Evolutionary conservation across 2,329 filamentous ascomycete species (phyloP), one percentile per base, ranked within the genome.

Genomic region (Sarocladium strictum): DNA sequence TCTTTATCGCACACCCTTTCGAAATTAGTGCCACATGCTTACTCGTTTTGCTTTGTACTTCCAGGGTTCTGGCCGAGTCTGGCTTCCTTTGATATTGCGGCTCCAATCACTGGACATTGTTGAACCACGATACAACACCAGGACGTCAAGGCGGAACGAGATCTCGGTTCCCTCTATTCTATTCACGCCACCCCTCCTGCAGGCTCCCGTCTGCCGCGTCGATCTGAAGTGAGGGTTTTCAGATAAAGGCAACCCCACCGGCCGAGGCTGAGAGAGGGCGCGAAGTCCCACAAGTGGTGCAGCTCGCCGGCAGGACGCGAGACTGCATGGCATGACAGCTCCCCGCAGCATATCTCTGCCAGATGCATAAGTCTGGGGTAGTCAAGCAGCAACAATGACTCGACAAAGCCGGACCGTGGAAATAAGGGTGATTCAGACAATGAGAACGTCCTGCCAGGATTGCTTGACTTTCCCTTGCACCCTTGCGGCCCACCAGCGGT

Each of bases 61-160:
- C 62, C 66, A 83, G 80, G 71, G 80, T 83, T 56, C 68, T 83
- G 62, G 80, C 80, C 62, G 80, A 83, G 67, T 83, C 80, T 58
- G 80, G 80, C 61, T 83, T 83, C 69, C 75, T 83, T 58, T 83
- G 72, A 76, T 35, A 23, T 35, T 29, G n/a, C 47, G 26, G 21
- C 47, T 27, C 23, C 27, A 51, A 19, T 17, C 47, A 12, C 6
- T n/a, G n/a, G 26, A 51, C 12, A 12, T 19, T 21, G 14, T 33
- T 35, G 27, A 24, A 29, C 15, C 27, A 51, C 15, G 17, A 19
- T 35, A 11, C 47, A 14, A 23, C 47, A 14, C 21, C n/a, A 35
- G 14, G 47, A n/a, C 14, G 7, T 21, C 12, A 35, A 12, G 27
- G 19, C 27, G 19, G 9, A 19, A 35, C 17, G 29, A 51, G 27